Percentiles rank a stretch among this genome's conserved stretches.
Conservation (phyloP, 1,284 basidiomycete genomes). For the Somion occarium region DNA sequence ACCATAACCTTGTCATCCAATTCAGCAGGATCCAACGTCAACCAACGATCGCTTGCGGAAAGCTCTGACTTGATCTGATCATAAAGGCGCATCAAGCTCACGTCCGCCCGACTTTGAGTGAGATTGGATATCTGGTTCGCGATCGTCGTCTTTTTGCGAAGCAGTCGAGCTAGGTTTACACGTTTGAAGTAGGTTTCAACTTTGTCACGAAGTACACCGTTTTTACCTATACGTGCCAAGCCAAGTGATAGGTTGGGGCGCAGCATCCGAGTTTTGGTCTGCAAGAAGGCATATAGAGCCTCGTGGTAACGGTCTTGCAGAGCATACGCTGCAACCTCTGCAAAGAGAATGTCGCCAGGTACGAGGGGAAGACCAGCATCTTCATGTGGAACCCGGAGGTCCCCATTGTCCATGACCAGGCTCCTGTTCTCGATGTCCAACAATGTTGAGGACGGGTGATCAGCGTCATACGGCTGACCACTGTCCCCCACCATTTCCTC, state of each 20-base stretch:
- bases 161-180: constrained; percentile 44
- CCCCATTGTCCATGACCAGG: not conserved
- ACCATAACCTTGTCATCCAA: constrained; percentile 36
- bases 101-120: constrained; percentile 27
- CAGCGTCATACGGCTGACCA: not conserved
- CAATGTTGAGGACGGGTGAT: not conserved
- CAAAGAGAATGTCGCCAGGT: constrained; percentile 39
- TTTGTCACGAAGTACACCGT: constrained; percentile 32
- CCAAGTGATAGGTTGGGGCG: constrained; percentile 31
- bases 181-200: constrained; percentile 40
- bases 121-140: constrained; percentile 46
- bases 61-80: constrained; percentile 40
- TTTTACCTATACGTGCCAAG: constrained; percentile 30
- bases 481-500: not conserved
- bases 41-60: constrained; percentile 39
- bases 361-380: constrained; percentile 6
- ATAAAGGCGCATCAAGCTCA: constrained; percentile 43
- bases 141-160: constrained; percentile 45
- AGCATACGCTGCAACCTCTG: constrained; percentile 54
- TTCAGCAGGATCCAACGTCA: constrained; percentile 35
- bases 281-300: constrained; percentile 42
- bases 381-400: not conserved
- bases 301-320: constrained; percentile 46
- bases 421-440: not conserved
- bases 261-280: constrained; percentile 34